A percentile compares a stretch with the other conserved stretches of the same genome.
Conservation (phyloP, 495 filamentous ascomycete species). For the Podospora bellae-mahoneyi region DNA sequence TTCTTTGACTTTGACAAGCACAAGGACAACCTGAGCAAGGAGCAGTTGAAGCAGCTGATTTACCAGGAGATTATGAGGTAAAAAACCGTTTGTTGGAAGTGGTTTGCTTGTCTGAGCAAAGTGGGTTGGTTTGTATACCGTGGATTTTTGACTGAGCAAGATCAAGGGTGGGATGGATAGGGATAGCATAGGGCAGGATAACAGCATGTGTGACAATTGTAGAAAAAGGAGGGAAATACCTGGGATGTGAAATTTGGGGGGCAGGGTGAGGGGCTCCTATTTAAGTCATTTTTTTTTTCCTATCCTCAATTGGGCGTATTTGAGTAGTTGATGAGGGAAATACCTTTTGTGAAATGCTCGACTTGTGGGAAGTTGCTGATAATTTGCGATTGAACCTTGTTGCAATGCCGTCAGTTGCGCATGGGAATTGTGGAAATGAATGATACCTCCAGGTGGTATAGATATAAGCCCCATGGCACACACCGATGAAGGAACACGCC, state of each 20-base stretch:
- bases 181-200: not conserved
- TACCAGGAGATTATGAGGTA: conserved; percentile 99
- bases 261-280: not conserved
- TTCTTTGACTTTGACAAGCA: conserved; percentile 99
- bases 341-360: not conserved
- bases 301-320: not conserved
- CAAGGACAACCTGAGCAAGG: conserved; percentile 98
- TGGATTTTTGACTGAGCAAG: not conserved
- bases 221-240: not conserved
- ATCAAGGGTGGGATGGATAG: not conserved
- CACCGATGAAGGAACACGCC: too few species aligned
- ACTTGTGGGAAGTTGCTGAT: too few species aligned
- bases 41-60: conserved; percentile 94
- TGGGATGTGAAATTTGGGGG: not conserved
- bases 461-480: too few species aligned
- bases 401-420: too few species aligned
- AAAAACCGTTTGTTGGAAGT: conserved; percentile 7
- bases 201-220: not conserved
- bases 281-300: not conserved
- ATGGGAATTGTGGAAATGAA: too few species aligned
- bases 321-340: not conserved
- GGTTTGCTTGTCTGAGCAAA: not conserved
- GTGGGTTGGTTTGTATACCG: not conserved
- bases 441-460: too few species aligned
- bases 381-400: too few species aligned